Base-by-base conservation (phyloP, 1,284 basidiomycete genomes). In the Polyporus tsugae region DNA sequence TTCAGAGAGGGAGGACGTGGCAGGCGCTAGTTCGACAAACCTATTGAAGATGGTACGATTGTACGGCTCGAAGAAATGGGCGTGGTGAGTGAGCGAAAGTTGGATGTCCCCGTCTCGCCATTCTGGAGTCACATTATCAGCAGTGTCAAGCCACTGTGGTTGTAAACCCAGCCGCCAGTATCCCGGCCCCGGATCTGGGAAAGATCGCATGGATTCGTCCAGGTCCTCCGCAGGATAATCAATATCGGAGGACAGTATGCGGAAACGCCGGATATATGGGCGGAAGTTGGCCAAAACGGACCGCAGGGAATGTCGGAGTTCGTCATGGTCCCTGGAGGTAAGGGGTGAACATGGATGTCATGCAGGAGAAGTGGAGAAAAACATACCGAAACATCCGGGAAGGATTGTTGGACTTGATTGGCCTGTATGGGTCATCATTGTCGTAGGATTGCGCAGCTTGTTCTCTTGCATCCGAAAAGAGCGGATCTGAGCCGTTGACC, bases 401-500 rank as follows among this genome's bases (percentile, higher is more conserved):
- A 46, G 74, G 73, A 15, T 70, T 73, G 46, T 70, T 68, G 9
- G 72, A 67, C 53, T 70, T 60, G 42, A 70, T 65, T 1, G 76
- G 77, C 3, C 77, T 68, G 63, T 72, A 76, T 1, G 76, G 76
- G 55, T 77, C 75, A 44, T 74, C 69, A 2, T 64, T 36, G n/a
- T 52, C 41, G 64, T 68, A 71, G 41, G 67, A 42, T 41, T 52
- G 46, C 35, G 67, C 60, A 33, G 72, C 73, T 41, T 46, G 60
- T 13, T 65, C 62, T 59, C 73, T 74, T 19, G 76, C 72, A 7
- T 71, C 67, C 39, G 68, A 49, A 49, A 74, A 71, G 33, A 76
- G 72, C 1, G 72, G 66, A 61, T 78, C 77, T 2, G 77, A 76
- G 65, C 77, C 76, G 63, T 78, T 78, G 49, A 77, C 76, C 77